Evolutionary conservation across 371 early-diverging fungal species (phyloP).

Genomic region (Dinochytrium kinnereticum): DNA sequence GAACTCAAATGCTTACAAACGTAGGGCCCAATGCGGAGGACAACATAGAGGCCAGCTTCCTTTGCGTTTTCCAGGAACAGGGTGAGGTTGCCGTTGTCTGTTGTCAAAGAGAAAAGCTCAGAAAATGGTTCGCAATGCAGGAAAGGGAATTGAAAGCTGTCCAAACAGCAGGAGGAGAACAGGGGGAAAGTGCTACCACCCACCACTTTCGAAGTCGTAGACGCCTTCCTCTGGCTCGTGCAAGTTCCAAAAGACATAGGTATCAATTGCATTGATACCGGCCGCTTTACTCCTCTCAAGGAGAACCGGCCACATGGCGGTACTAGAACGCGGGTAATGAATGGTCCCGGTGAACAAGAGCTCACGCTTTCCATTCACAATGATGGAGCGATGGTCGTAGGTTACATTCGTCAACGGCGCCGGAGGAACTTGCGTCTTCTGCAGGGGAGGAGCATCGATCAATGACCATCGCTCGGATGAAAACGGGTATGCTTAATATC

Average conservation of each 20-base stretch:
- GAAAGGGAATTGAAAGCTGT: too few species aligned
- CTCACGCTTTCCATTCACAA: conserved; percentile 45
- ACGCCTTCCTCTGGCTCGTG: conserved; percentile 54
- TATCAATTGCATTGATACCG: conserved; percentile 62
- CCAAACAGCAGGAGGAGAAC: background rate
- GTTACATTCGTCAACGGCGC: conserved; percentile 37
- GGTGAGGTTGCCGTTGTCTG: conserved; percentile 50
- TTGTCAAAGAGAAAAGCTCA: conserved; percentile 3
- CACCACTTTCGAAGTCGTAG: conserved; percentile 53
- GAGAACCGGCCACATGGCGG: conserved; percentile 56
- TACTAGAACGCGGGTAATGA: conserved; percentile 60
- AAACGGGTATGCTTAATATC: background rate
- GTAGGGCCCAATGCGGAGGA: conserved; percentile 62
- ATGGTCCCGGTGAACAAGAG: conserved; percentile 54
- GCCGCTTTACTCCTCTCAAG: conserved; percentile 50
- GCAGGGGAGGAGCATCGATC: background rate
- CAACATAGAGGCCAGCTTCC: conserved; percentile 52
- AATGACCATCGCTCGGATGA: background rate
- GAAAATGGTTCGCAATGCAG: background rate
- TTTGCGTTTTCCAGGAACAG: conserved; percentile 49
- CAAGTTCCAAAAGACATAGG: conserved; percentile 66
- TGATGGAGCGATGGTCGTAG: conserved; percentile 46
- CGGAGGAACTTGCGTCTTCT: background rate
- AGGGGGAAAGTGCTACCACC: conserved; percentile 2
- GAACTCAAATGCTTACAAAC: conserved; percentile 41